Conservation (phyloP, 805 yeast genomes). For the Monosporozyma solicola region DNA sequence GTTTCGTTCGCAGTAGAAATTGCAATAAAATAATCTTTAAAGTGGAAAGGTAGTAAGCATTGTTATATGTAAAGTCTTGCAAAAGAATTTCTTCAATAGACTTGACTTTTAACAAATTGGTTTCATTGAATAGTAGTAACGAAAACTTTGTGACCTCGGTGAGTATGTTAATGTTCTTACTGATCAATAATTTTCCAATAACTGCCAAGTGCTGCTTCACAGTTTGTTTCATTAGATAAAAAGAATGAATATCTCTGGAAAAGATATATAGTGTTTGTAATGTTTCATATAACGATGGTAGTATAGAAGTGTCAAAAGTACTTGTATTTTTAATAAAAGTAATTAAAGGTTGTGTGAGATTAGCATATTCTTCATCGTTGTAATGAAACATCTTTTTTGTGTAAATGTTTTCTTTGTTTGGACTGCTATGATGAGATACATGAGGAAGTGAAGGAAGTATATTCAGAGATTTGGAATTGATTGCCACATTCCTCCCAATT, state of each 20-base stretch:
- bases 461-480: not conserved
- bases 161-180: not conserved
- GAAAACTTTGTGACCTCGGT: slow-evolving; percentile 12
- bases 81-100: slow-evolving; percentile 16
- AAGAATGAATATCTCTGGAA: slow-evolving; percentile 3
- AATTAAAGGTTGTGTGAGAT: not conserved
- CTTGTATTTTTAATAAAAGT: not conserved
- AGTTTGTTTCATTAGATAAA: slow-evolving; percentile 6
- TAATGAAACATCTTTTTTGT: not conserved
- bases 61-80: slow-evolving; percentile 18
- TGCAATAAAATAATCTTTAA: slow-evolving; percentile 25
- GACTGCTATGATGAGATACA: not conserved
- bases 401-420: not conserved
- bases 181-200: slow-evolving; percentile 13
- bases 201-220: slow-evolving; percentile 19
- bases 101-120: slow-evolving; percentile 10
- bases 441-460: not conserved
- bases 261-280: not conserved
- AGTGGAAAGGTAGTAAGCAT: slow-evolving; percentile 17
- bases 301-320: not conserved
- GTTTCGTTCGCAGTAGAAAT: slow-evolving; percentile 16
- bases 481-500: not conserved
- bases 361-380: not conserved
- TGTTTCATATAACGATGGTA: not conserved
- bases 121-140: slow-evolving; percentile 17